phyloP scores from a whole-genome alignment of 2,329 filamentous ascomycete genomes.

The Sporothrix pseudoabietina region DNA sequence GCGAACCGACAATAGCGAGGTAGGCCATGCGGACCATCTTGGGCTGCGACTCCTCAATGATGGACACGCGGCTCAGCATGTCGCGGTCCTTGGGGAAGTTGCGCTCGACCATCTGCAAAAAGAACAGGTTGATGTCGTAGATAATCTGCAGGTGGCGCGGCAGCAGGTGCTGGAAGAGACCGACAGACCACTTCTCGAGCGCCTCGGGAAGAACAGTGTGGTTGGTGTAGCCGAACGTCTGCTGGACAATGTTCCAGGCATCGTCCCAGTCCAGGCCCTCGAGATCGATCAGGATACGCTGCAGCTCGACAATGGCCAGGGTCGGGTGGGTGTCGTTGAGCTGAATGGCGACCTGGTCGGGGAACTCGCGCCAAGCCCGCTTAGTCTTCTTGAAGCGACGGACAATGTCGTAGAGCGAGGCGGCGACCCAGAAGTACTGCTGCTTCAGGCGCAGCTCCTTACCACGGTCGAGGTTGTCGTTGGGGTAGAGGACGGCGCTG shows the following conservation, averaged over 20 bases:
- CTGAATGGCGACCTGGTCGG: conserved; percentile 94
- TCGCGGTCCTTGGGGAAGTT: conserved; percentile 88
- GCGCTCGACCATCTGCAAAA: conserved; percentile 88
- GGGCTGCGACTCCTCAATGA: conserved; percentile 93
- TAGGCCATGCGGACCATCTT: conserved; percentile 99
- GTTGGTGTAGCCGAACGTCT: conserved; percentile 94
- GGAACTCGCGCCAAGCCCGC: conserved; percentile 86
- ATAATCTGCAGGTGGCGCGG: conserved; percentile 96
- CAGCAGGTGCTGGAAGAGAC: conserved; percentile 85
- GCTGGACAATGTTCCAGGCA: conserved; percentile 79
- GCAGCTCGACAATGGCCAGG: conserved; percentile 91
- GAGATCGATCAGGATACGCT: conserved; percentile 85
- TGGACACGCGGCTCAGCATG: conserved; percentile 82
- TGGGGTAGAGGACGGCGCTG: conserved; percentile 94
- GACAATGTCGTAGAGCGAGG: conserved; percentile 93
- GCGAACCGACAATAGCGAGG: conserved; percentile 91
- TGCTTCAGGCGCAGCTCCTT: conserved; percentile 98
- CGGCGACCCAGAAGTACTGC: conserved; percentile 99
- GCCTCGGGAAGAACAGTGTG: conserved; percentile 97
- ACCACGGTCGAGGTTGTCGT: conserved; percentile 93
- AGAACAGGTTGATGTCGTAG: conserved; percentile 95
- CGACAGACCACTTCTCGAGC: conserved; percentile 97
- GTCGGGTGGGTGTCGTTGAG: conserved; percentile 98
- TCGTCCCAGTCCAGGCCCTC: conserved; percentile 93
- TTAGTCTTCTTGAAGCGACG: conserved; percentile 97